Evolutionary conservation across 768 basidiomycete genomes (phyloP).

Genomic region (Tulasnella sp.): DNA sequence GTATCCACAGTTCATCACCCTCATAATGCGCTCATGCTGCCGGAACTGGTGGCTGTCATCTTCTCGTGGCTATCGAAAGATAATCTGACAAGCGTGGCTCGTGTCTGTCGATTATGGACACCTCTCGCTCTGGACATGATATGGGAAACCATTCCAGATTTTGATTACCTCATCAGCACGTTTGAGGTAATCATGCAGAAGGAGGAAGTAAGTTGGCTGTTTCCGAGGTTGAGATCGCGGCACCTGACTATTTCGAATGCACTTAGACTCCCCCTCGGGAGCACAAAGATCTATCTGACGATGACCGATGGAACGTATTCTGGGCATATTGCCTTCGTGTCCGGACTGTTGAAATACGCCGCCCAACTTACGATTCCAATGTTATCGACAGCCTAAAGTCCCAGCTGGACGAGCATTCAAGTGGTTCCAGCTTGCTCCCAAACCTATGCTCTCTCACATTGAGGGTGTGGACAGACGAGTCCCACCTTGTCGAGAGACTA

Average conservation of each 20-base stretch:
- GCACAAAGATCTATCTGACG: neutral
- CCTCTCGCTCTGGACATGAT: neutral
- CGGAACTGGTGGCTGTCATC: neutral
- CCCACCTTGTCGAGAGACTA: neutral
- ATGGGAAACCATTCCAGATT: neutral
- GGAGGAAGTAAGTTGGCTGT: neutral
- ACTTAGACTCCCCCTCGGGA: neutral
- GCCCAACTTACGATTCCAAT: neutral
- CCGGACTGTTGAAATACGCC: neutral
- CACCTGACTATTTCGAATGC: too few relatives aligned
- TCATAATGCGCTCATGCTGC: neutral
- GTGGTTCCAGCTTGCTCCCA: neutral
- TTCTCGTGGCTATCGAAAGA: neutral
- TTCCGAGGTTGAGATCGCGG: neutral
- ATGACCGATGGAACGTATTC: neutral
- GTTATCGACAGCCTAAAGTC: neutral
- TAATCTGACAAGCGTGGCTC: neutral
- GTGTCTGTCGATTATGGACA: neutral
- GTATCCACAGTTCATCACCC: too few relatives aligned
- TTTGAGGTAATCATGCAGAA: neutral
- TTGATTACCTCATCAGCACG: neutral
- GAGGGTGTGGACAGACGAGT: neutral
- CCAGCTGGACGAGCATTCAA: neutral
- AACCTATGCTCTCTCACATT: neutral
- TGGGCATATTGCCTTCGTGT: neutral